Base-by-base conservation (phyloP, 371 early-diverging fungal species). In the Saksenaea oblongispora region DNA sequence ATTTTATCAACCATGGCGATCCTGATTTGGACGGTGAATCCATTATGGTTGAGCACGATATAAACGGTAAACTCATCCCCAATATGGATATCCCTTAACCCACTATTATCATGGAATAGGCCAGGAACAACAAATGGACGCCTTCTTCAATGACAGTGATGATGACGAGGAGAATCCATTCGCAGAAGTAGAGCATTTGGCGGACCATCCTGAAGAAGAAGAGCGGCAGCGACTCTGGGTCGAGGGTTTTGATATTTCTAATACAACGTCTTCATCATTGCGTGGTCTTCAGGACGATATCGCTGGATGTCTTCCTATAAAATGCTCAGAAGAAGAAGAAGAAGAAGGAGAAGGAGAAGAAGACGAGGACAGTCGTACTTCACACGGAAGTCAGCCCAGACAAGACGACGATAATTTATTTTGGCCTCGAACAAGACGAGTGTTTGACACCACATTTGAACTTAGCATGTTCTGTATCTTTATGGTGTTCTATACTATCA, bases 401-500 rank as follows among this genome's bases (percentile, higher is more conserved):
- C 51, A 53, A 8, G 39, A 24, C 5, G 41, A 56, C 24, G 55
- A 62, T 28, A 14, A 24, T 24, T 24, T 51, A 27, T 15, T 41
- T 34, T 57, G 63, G 18, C 26, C 24, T 9, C 58, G 27, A 35
- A 56, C 54, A 11, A 56, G 47, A 22, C 57, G 44, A 17, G 41
- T 63, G 1, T 44, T 42, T 11, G 63, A 63, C 18, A 56, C 54
- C 10, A 63, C 34, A 5, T 63, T 63, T 35, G 44, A 56, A 28
- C 42, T 56, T 31, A 26, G 56, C 34, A 63, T 63, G 63, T 63
- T 63, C 26, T 56, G 57, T 44, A 47, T 63, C 4, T 63, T 63
- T 26, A 63, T 63, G 63, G 34, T 63, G 5, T 63, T 63, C 18
- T 63, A 56, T 47, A 57, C 51, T 15, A 63, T 63, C 41, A 63